Evolutionary conservation across 306 rosid genomes (phyloP).

Genomic region (Rosa persica): DNA sequence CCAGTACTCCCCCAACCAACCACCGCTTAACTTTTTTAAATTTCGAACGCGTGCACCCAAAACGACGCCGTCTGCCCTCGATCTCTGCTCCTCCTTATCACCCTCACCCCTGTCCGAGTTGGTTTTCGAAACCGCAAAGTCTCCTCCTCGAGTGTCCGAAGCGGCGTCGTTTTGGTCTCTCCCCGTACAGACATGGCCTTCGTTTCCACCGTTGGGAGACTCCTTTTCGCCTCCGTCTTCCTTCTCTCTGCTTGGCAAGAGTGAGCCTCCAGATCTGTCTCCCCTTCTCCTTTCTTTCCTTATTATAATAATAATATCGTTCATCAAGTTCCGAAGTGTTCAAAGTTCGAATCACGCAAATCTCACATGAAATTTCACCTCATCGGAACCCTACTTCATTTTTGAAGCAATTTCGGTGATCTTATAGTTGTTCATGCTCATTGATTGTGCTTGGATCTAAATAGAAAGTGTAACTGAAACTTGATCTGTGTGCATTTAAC

Average conservation of each 20-base stretch:
- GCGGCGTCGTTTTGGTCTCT: slow-evolving; percentile 29
- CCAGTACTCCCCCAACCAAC: not conserved
- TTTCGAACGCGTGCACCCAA: not conserved
- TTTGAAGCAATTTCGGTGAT: too few species aligned
- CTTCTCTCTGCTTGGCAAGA: slow-evolving; percentile 63
- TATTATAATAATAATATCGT: not conserved
- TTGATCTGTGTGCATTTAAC: not conserved
- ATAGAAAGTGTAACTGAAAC: not conserved
- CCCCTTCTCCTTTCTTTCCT: not conserved
- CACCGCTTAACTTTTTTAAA: not conserved
- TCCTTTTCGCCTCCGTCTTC: slow-evolving; percentile 61
- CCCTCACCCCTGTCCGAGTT: slow-evolving; percentile 10
- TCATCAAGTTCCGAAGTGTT: too few species aligned
- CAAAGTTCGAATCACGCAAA: not conserved
- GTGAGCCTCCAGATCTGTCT: slow-evolving; percentile 48
- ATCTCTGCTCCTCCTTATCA: slow-evolving; percentile 13
- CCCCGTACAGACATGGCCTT: slow-evolving; percentile 49
- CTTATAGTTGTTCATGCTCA: not conserved
- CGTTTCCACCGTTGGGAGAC: slow-evolving; percentile 54
- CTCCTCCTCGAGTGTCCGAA: not conserved
- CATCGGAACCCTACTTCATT: too few species aligned
- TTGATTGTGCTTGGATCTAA: not conserved
- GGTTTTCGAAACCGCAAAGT: not conserved
- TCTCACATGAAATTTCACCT: not conserved
- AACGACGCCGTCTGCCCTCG: slow-evolving; percentile 22